Conservation (phyloP, 2,329 filamentous ascomycete species). For the Colletotrichum sp. region DNA sequence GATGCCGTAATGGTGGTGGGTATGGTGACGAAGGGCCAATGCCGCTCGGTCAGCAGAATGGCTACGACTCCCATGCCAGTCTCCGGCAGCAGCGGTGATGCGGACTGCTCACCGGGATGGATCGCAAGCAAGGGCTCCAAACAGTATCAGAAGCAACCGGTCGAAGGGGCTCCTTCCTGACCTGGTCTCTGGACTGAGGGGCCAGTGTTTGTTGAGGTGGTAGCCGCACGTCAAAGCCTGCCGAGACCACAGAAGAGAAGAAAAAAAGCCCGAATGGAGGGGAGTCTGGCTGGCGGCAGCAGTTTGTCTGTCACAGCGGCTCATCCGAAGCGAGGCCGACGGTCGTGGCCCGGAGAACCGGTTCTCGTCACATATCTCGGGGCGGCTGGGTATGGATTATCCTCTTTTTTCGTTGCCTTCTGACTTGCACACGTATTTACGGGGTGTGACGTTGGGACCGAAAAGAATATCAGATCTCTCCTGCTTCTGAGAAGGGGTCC, state of each 20-base stretch:
- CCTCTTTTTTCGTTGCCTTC: background rate
- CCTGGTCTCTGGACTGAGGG: background rate
- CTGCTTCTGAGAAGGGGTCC: background rate
- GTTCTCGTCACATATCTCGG: constrained; percentile 1
- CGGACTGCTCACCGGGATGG: background rate
- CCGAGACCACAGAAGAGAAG: background rate
- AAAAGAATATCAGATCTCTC: background rate
- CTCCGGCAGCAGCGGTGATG: background rate
- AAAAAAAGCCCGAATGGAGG: background rate
- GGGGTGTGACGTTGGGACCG: background rate
- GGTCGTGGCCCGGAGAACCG: background rate
- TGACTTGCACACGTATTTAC: background rate
- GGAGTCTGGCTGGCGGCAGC: background rate
- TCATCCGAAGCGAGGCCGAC: background rate
- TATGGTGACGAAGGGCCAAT: background rate
- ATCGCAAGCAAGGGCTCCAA: background rate
- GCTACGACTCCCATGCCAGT: background rate
- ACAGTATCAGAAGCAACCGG: background rate
- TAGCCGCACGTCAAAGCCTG: background rate
- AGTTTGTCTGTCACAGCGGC: background rate
- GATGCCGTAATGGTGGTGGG: background rate
- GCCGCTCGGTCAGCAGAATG: background rate
- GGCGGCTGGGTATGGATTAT: background rate
- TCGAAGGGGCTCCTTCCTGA: background rate
- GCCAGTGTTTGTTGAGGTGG: background rate